Conservation (phyloP, 768 basidiomycete genomes). For the Leccinum olivaceopallidum region DNA sequence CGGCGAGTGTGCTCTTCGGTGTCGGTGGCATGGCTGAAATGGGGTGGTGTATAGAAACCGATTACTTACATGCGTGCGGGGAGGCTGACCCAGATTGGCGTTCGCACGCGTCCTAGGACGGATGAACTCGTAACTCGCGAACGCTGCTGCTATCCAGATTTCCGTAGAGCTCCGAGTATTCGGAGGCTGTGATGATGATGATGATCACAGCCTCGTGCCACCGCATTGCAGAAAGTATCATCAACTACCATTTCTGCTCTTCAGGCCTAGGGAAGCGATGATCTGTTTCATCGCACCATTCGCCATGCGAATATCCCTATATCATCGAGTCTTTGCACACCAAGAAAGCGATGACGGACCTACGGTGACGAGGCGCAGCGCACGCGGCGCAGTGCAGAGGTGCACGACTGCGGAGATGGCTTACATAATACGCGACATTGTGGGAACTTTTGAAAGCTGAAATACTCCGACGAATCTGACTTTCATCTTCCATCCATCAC, state of each 20-base stretch:
- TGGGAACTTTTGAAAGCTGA: conserved; percentile 23
- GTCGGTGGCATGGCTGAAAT: conserved; percentile 18
- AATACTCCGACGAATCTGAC: conserved; percentile 28
- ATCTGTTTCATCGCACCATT: too few relatives aligned
- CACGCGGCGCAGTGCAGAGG: too few relatives aligned
- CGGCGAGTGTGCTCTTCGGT: conserved; percentile 4
- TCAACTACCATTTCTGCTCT: too few relatives aligned
- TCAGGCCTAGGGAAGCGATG: too few relatives aligned
- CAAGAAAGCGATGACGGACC: too few relatives aligned
- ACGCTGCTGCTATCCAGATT: too few relatives aligned
- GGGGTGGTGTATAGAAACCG: neutral
- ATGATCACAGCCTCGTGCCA: neutral
- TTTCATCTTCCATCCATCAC: conserved; percentile 22
- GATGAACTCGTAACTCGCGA: too few relatives aligned
- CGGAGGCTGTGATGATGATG: neutral
- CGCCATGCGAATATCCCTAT: too few relatives aligned
- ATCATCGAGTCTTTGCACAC: too few relatives aligned
- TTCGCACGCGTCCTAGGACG: neutral
- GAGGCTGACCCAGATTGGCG: conserved; percentile 14
- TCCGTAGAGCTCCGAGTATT: neutral
- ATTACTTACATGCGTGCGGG: neutral
- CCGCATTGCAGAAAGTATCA: too few relatives aligned
- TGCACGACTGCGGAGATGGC: neutral
- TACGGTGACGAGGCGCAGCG: too few relatives aligned
- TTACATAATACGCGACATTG: conserved; percentile 3